Conservation (phyloP, 345 rosid genomes). For the Corchorus capsularis region DNA sequence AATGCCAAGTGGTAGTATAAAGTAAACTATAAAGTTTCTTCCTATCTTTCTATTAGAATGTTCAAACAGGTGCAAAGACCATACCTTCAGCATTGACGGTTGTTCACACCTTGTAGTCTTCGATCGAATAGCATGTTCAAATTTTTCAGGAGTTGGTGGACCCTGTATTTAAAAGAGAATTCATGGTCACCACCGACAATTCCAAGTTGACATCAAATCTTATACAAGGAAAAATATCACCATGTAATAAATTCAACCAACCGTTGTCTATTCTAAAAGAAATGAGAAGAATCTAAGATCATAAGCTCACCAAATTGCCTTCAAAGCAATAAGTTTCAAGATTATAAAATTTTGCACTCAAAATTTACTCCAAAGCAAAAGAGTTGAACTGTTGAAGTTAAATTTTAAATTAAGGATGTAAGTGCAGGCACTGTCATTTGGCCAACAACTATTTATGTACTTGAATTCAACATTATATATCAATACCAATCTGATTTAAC, state of each 20-base stretch:
- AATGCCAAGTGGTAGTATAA: neutral
- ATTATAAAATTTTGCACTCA: neutral
- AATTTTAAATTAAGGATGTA: neutral
- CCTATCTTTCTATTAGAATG: neutral
- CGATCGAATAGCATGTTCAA: slow-evolving; percentile 51
- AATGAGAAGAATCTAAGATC: neutral
- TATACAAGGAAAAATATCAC: neutral
- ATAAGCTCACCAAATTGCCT: slow-evolving; percentile 1
- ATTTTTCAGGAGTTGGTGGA: slow-evolving; percentile 85
- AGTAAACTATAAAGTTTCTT: neutral
- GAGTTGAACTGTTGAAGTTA: too few species aligned
- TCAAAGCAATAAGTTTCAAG: slow-evolving; percentile 11
- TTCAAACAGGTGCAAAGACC: neutral
- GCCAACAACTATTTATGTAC: slow-evolving; percentile 1
- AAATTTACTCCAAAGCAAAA: neutral
- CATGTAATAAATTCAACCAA: slow-evolving; percentile 2
- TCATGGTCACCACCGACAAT: neutral
- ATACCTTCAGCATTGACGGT: slow-evolving; percentile 63
- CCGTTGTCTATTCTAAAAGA: neutral
- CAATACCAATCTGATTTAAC: neutral
- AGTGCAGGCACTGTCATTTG: neutral
- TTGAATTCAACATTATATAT: neutral
- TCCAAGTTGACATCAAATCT: neutral
- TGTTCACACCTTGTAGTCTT: slow-evolving; percentile 54
- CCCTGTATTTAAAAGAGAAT: slow-evolving; percentile 48